Percentiles rank a stretch among this genome's conserved stretches.
Conservation (phyloP, 2,329 filamentous ascomycete genomes). For the Colletotrichum camelliae region DNA sequence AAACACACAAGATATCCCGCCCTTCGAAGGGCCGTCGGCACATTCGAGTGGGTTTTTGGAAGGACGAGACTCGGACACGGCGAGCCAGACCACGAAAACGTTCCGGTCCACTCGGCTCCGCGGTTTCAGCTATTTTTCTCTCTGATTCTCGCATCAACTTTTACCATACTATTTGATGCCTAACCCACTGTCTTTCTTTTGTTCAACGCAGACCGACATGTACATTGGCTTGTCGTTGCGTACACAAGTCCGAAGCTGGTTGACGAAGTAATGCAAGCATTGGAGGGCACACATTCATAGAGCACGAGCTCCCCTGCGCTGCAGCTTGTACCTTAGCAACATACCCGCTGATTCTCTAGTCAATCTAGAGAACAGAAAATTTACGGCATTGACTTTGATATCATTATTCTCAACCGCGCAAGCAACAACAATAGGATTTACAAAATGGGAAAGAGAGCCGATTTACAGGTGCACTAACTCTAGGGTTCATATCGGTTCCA, state of each 20-base stretch:
- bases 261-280: conserved; percentile 7
- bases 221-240: neutral
- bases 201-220: neutral
- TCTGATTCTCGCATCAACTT: conserved; percentile 8
- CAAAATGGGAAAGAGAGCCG: neutral
- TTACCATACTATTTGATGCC: conserved; percentile 11
- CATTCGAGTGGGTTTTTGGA: neutral
- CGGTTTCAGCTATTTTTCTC: neutral
- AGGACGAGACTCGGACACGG: neutral
- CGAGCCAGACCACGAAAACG: neutral
- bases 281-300: neutral
- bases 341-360: conserved; percentile 4
- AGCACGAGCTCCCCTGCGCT: neutral
- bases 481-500: neutral
- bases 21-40: neutral
- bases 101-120: neutral
- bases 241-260: neutral
- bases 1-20: conserved; percentile 19
- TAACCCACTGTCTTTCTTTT: conserved; percentile 9
- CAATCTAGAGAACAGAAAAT: neutral
- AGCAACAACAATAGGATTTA: neutral
- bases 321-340: conserved; percentile 15
- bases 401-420: neutral
- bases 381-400: neutral
- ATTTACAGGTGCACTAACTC: neutral